Percentiles rank a stretch among this genome's conserved stretches.
phyloP scores from a whole-genome alignment of 768 basidiomycete species.

The Boletus pseudo-olivaceus region DNA sequence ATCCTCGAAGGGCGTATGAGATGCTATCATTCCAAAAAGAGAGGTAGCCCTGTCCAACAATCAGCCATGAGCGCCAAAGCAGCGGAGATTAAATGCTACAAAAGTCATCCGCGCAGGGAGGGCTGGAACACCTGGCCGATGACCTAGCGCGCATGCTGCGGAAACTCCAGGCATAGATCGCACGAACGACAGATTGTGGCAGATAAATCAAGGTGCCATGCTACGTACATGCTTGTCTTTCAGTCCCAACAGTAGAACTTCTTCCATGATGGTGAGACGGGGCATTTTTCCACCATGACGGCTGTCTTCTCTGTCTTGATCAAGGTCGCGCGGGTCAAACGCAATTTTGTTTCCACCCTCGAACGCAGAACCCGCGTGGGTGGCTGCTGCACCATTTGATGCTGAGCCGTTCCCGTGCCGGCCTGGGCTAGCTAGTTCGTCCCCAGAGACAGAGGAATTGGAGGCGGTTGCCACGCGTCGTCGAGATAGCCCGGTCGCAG shows the following conservation, averaged over 20 bases:
- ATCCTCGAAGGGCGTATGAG: conserved; percentile 96
- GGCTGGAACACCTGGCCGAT: background rate
- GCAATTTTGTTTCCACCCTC: conserved; percentile 87
- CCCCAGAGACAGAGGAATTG: conserved; percentile 34
- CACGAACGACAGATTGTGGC: conserved; percentile 4
- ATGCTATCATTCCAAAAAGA: conserved; percentile 99
- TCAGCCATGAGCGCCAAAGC: conserved; percentile 9
- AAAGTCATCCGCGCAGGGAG: conserved; percentile 3
- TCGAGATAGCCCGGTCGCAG: conserved; percentile 53
- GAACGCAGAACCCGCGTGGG: conserved; percentile 79
- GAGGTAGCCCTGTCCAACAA: conserved; percentile 67
- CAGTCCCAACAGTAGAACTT: conserved; percentile 87
- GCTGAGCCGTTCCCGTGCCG: conserved; percentile 30
- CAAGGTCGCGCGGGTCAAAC: conserved; percentile 88
- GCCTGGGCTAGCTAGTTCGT: conserved; percentile 35
- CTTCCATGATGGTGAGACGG: conserved; percentile 92
- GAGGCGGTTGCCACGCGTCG: conserved; percentile 49
- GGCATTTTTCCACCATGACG: conserved; percentile 73
- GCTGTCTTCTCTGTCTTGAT: conserved; percentile 63
- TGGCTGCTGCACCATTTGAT: conserved; percentile 30
- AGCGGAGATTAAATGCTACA: conserved; percentile 19
- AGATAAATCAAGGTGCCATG: background rate
- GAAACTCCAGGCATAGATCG: conserved; percentile 8
- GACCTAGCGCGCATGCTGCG: conserved; percentile 19
- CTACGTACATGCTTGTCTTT: conserved; percentile 89